Percentiles rank a stretch among this genome's conserved stretches.
Conservation (phyloP, 2,329 filamentous ascomycete genomes). For the Incumbomyces lentus region DNA sequence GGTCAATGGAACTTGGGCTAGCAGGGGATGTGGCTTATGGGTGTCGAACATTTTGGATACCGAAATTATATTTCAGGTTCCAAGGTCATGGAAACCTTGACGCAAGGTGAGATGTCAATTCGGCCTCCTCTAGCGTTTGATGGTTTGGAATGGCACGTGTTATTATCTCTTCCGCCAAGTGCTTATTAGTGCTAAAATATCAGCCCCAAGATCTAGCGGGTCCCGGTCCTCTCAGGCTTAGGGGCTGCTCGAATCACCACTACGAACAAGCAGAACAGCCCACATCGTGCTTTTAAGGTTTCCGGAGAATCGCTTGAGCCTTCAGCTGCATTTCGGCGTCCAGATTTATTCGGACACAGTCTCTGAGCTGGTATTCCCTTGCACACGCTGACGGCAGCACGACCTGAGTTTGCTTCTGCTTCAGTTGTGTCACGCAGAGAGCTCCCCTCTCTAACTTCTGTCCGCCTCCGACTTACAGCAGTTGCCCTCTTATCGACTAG, state of each 20-base stretch:
- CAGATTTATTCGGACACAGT: background rate
- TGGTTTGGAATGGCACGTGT: no score
- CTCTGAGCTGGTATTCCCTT: no score
- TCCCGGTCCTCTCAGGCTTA: background rate
- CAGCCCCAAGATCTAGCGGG: background rate
- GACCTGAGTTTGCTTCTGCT: background rate
- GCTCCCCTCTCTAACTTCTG: no score
- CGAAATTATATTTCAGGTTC: background rate
- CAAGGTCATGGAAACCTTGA: no score
- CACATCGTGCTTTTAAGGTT: slow-evolving; percentile 1
- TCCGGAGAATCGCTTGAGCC: background rate
- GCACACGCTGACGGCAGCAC: background rate
- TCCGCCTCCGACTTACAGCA: no score
- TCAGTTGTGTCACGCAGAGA: background rate
- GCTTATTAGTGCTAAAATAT: background rate
- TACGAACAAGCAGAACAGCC: background rate
- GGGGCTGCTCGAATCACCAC: no score
- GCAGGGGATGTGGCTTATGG: slow-evolving; percentile 62
- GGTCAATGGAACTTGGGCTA: slow-evolving; percentile 85
- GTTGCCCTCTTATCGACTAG: no score
- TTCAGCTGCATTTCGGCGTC: slow-evolving; percentile 4
- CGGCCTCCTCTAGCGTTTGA: no score
- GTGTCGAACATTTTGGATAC: slow-evolving; percentile 37
- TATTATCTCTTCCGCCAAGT: background rate
- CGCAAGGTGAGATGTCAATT: no score